phyloP scores from a whole-genome alignment of 1,284 basidiomycete genomes.

The Cryptococcus sp. region DNA sequence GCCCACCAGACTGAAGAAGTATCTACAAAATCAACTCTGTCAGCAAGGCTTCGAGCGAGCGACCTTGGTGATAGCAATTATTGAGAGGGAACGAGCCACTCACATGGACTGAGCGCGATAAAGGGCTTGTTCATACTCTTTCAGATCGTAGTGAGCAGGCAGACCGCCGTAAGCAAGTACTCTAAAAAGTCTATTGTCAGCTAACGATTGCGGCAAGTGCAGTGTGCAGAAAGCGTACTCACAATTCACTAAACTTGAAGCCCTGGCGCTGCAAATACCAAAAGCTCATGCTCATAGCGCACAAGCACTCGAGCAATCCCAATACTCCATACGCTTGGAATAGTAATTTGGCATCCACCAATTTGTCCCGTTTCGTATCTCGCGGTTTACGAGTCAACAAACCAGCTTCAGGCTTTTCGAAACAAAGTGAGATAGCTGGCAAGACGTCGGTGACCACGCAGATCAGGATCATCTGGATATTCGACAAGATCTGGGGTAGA shows the following conservation, averaged over 20 bases:
- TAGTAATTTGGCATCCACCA: constrained; percentile 59
- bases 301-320: constrained; percentile 61
- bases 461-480: constrained; percentile 60
- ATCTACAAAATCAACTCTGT: constrained; percentile 31
- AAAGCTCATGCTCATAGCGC: constrained; percentile 57
- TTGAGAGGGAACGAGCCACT: constrained; percentile 40
- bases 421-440: constrained; percentile 61
- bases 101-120: constrained; percentile 57
- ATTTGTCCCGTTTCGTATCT: constrained; percentile 59
- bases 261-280: constrained; percentile 59
- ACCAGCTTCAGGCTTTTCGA: constrained; percentile 63
- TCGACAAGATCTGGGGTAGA: constrained; percentile 59
- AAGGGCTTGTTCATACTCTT: constrained; percentile 53
- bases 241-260: constrained; percentile 60
- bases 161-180: constrained; percentile 59
- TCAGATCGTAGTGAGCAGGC: constrained; percentile 44
- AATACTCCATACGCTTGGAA: constrained; percentile 68
- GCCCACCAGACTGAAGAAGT: constrained; percentile 66
- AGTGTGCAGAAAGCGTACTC: constrained; percentile 3
- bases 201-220: too few species aligned
- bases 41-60: too few species aligned
- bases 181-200: constrained; percentile 8
- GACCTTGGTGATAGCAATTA: too few species aligned
- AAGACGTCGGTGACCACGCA: constrained; percentile 62
- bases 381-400: constrained; percentile 65